These are phyloP conservation scores for Termitomyces sp. DNA, from an alignment of 768 basidiomycete species.

Conservation along the genomic window DNA sequence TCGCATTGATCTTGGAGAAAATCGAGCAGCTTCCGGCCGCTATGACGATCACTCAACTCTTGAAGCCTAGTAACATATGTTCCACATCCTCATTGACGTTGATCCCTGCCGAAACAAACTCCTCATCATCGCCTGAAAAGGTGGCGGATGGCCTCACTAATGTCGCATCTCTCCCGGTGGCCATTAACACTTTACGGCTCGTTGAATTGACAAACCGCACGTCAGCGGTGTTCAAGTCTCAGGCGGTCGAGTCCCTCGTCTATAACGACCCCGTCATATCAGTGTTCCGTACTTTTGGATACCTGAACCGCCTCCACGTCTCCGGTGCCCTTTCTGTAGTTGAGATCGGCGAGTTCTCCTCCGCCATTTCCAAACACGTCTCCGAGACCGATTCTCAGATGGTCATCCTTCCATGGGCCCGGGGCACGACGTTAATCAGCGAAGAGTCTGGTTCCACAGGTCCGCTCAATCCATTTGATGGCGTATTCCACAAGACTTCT, in stretches of 20 bases:
- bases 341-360: slow-evolving; percentile 64
- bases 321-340: slow-evolving; percentile 72
- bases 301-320: slow-evolving; percentile 61
- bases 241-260: slow-evolving; percentile 65
- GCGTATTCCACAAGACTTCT: slow-evolving; percentile 56
- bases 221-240: slow-evolving; percentile 79
- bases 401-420: slow-evolving; percentile 82
- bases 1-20: slow-evolving; percentile 74
- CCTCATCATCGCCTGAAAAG: slow-evolving; percentile 12
- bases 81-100: slow-evolving; percentile 2
- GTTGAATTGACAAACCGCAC: slow-evolving; percentile 88
- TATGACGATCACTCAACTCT: slow-evolving; percentile 76
- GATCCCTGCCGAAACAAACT: slow-evolving; percentile 24
- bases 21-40: slow-evolving; percentile 76
- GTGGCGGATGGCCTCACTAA: neutral
- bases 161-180: slow-evolving; percentile 20
- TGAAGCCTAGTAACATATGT: slow-evolving; percentile 33
- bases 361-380: slow-evolving; percentile 58
- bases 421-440: slow-evolving; percentile 25
- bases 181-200: slow-evolving; percentile 76
- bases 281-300: slow-evolving; percentile 73
- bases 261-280: slow-evolving; percentile 67
- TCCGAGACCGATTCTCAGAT: slow-evolving; percentile 56
- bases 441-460: slow-evolving; percentile 18
- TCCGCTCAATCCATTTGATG: slow-evolving; percentile 67